Conservation (phyloP, 257 asterid species). For the Perilla frutescens region DNA sequence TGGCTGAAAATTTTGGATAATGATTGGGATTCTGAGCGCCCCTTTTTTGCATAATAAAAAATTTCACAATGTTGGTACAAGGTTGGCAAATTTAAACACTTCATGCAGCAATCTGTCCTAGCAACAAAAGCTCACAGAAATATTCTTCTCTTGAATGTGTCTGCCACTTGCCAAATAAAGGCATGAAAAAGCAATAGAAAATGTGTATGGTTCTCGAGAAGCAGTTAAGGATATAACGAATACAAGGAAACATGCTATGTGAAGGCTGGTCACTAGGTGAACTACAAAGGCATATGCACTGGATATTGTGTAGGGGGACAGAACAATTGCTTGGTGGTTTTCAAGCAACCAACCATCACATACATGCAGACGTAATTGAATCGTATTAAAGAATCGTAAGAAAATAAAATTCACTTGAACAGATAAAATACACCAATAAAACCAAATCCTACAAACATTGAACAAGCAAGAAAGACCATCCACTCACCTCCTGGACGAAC, state of each 20-base stretch:
- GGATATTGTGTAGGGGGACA: neutral
- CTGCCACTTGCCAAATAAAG: neutral
- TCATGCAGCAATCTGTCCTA: neutral
- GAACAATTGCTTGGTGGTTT: neutral
- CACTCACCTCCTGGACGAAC: slow-evolving; percentile 91
- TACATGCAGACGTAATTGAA: neutral
- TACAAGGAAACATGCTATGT: slow-evolving; percentile 1
- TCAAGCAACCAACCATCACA: neutral
- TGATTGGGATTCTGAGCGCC: neutral
- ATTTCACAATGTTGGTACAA: neutral
- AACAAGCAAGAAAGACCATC: slow-evolving; percentile 26
- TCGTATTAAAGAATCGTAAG: neutral
- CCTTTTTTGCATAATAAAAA: neutral
- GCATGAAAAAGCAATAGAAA: neutral
- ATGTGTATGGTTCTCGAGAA: neutral
- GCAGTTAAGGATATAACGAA: neutral
- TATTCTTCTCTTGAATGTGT: neutral
- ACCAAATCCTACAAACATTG: neutral
- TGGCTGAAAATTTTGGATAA: neutral
- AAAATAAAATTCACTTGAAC: neutral
- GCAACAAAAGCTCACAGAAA: neutral
- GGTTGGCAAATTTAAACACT: slow-evolving; percentile 1
- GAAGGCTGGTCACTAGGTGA: neutral
- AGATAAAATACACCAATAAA: neutral
- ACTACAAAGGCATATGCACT: neutral